phyloP scores from a whole-genome alignment of 2,329 filamentous ascomycete species.

The Bimuria novae-zelandiae region DNA sequence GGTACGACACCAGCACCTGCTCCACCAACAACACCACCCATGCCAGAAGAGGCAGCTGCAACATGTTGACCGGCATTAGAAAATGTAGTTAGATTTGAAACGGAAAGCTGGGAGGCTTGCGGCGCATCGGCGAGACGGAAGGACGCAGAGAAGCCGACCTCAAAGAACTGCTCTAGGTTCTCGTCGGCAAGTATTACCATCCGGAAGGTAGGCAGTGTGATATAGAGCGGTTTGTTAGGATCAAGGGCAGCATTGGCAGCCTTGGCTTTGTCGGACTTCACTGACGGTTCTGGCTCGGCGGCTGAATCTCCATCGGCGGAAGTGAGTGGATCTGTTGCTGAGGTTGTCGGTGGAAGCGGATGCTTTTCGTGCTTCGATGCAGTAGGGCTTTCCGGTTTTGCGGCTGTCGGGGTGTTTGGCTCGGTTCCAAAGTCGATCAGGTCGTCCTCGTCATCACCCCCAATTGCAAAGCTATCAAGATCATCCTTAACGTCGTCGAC shows the following conservation, averaged over 20 bases:
- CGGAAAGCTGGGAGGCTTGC: constrained; percentile 53
- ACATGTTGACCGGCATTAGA: constrained; percentile 64
- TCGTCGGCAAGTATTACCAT: constrained; percentile 99
- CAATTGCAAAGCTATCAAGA: constrained; percentile 71
- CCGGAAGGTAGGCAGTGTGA: constrained; percentile 95
- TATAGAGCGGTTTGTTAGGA: constrained; percentile 89
- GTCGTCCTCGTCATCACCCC: constrained; percentile 68
- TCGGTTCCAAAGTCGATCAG: constrained; percentile 62
- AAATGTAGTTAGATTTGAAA: constrained; percentile 82
- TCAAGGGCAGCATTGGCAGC: constrained; percentile 89
- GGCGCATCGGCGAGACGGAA: constrained; percentile 80
- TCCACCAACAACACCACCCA: constrained; percentile 52
- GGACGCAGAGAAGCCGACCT: constrained; percentile 89
- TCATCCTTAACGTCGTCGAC: constrained; percentile 30
- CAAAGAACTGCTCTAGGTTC: constrained; percentile 94
- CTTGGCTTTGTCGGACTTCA: constrained; percentile 61
- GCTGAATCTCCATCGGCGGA: constrained; percentile 30
- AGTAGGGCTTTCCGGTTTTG: constrained; percentile 28
- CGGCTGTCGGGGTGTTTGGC: constrained; percentile 33
- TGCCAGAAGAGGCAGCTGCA: constrained; percentile 45
- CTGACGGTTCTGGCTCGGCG: constrained; percentile 30
- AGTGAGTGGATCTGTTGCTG: constrained; percentile 34
- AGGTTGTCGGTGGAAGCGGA: constrained; percentile 17
- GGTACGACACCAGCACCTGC: constrained; percentile 60
- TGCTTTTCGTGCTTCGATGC: constrained; percentile 22